Percentiles rank a stretch among this genome's conserved stretches.
These are phyloP conservation scores for Candida maesae DNA, from an alignment of 805 yeast species.

Conservation along the genomic window DNA sequence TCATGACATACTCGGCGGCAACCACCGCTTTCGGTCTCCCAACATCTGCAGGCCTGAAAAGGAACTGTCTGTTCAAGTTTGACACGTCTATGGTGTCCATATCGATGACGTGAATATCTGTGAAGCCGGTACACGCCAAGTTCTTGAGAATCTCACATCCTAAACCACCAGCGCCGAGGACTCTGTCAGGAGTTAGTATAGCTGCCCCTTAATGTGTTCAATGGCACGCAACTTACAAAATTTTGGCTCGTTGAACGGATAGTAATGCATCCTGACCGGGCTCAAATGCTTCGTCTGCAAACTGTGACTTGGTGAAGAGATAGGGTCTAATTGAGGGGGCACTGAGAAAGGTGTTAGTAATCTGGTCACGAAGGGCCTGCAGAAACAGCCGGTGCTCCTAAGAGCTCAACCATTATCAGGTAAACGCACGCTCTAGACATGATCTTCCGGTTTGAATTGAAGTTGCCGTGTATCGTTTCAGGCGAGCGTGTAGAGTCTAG, in stretches of 20 bases:
- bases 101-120: slow-evolving; percentile 81
- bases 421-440: not conserved
- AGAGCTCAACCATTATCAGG: not conserved
- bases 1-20: slow-evolving; percentile 59
- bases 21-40: slow-evolving; percentile 79
- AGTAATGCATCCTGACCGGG: slow-evolving; percentile 30
- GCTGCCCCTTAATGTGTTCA: not conserved
- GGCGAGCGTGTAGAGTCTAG: no score
- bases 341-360: slow-evolving; percentile 11
- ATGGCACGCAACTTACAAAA: slow-evolving; percentile 27
- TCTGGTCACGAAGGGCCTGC: not conserved
- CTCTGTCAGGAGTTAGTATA: slow-evolving; percentile 21
- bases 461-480: no score
- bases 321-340: slow-evolving; percentile 21
- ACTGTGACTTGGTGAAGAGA: slow-evolving; percentile 31
- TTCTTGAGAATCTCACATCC: slow-evolving; percentile 89
- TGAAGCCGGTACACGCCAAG: slow-evolving; percentile 66
- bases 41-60: slow-evolving; percentile 77
- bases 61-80: slow-evolving; percentile 86
- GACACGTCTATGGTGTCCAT: slow-evolving; percentile 90
- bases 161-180: slow-evolving; percentile 93
- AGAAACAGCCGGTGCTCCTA: not conserved
- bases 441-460: no score
- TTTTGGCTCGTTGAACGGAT: slow-evolving; percentile 26
- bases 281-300: slow-evolving; percentile 32